Evolutionary conservation across 2,329 filamentous ascomycete genomes (phyloP).

Genomic region (Alternaria ventricosa): DNA sequence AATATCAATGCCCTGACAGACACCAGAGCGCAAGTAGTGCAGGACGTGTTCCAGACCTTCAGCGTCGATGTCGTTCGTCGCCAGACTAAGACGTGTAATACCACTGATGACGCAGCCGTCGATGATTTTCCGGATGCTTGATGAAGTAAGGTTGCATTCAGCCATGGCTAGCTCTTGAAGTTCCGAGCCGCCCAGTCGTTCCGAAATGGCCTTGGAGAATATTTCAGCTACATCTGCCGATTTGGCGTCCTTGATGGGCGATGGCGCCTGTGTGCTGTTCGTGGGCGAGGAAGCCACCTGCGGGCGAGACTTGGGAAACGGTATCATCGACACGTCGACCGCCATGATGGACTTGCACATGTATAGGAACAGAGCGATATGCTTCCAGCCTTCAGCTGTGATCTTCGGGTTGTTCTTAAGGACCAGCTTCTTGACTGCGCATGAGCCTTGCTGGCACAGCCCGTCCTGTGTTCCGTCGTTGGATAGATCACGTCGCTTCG

Average conservation of each 20-base stretch:
- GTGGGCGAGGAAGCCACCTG: slow-evolving; percentile 23
- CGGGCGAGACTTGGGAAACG: slow-evolving; percentile 58
- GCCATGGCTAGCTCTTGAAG: slow-evolving; percentile 85
- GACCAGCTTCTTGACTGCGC: slow-evolving; percentile 84
- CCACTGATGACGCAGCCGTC: slow-evolving; percentile 82
- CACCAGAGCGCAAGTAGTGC: slow-evolving; percentile 74
- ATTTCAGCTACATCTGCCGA: slow-evolving; percentile 66
- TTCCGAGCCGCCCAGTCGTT: slow-evolving; percentile 75
- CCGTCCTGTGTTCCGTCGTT: slow-evolving; percentile 21
- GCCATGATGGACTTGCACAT: slow-evolving; percentile 86
- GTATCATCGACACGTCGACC: slow-evolving; percentile 84
- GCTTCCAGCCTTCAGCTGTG: slow-evolving; percentile 85
- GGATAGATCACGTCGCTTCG: slow-evolving; percentile 46
- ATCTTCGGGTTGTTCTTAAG: slow-evolving; percentile 90
- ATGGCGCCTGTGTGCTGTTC: slow-evolving; percentile 13
- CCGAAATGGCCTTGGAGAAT: slow-evolving; percentile 75
- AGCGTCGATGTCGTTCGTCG: slow-evolving; percentile 77
- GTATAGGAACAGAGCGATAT: slow-evolving; percentile 88
- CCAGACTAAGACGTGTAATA: slow-evolving; percentile 79
- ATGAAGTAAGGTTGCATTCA: slow-evolving; percentile 74
- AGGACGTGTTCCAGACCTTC: slow-evolving; percentile 78
- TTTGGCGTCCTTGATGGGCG: slow-evolving; percentile 16
- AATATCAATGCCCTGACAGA: slow-evolving; percentile 87
- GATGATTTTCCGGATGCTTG: slow-evolving; percentile 77
- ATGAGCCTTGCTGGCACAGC: slow-evolving; percentile 54